Conservation (phyloP, 129 eudicot species). For the Sambucus nigra region DNA sequence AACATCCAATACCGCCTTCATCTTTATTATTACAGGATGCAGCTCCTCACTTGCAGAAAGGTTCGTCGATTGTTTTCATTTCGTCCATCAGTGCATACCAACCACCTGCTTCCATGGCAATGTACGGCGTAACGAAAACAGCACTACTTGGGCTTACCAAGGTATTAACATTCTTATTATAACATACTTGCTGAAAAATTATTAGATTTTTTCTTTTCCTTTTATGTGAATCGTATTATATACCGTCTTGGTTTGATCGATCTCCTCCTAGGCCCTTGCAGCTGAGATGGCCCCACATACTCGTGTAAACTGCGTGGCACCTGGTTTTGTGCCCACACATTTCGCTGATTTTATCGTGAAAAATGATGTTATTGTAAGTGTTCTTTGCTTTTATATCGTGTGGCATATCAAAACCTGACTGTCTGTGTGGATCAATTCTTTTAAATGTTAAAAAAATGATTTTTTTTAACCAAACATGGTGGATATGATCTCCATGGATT, state of each 20-base stretch:
- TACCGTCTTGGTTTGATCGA: background rate
- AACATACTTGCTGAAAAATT: background rate
- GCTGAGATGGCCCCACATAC: conserved; percentile 80
- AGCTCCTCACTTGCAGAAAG: conserved; percentile 59
- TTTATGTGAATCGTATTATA: background rate
- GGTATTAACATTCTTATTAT: conserved; percentile 22
- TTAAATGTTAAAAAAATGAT: too few species aligned
- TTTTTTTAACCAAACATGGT: too few species aligned
- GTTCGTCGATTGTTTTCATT: conserved; percentile 57
- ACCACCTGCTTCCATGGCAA: conserved; percentile 46
- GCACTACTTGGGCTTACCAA: conserved; percentile 96
- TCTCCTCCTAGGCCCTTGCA: conserved; percentile 69
- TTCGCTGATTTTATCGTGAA: conserved; percentile 54
- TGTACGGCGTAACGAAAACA: conserved; percentile 96
- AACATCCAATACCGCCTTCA: too few species aligned
- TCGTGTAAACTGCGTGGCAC: conserved; percentile 91
- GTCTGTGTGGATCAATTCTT: too few species aligned
- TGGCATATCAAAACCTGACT: too few species aligned
- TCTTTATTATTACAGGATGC: conserved; percentile 45
- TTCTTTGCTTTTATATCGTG: background rate
- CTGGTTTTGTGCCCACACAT: conserved; percentile 88
- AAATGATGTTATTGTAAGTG: conserved; percentile 38
- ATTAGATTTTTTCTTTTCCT: background rate
- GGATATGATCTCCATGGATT: too few species aligned
- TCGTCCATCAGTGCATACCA: conserved; percentile 58